Evolutionary conservation across 176 grass and related monocot species (phyloP), one percentile per base, ranked within the genome.

Genomic region (Urochloa ruziziensis): DNA sequence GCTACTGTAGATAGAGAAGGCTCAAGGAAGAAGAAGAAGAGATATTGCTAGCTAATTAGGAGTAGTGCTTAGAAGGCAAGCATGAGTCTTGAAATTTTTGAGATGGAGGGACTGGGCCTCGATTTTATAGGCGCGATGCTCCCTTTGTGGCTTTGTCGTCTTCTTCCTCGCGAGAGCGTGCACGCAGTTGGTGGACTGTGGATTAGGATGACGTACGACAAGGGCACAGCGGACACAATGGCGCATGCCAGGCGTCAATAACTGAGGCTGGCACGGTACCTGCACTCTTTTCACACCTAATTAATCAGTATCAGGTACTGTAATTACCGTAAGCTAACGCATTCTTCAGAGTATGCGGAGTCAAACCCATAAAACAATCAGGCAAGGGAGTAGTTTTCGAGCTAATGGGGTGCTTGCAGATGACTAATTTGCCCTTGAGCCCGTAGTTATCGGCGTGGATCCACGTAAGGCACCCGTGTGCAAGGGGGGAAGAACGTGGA

Each of bases 61-160:
- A 67, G 19, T 21, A 53, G 54, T 58, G 54, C 7, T 24, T 33
- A 23, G 69, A 30, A 46, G 28, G 35, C 35, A 66, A 17, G 6
- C 14, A 49, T 24, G 80, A 79, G 69, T 61, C 11, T 90, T 90
- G 89, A 87, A 87, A 86, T 87, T 90, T 83, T 90, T 79, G 67
- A 83, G 89, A 79, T 54, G 84, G 32, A 80, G 79, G 84, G 67
- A 4, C 6, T 6, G 80, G 74, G 40, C 24, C 14, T 24, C 21
- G 1, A 6, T 62, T 87, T 83, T 90, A 83, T 87, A 90, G 79
- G 16, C 1, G 84, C 48, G 8, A 40, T 40, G 37, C 2, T 7
- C 6, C 3, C 37, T n/a, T n/a, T 29, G 47, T 4, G 60, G 0
- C 21, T 2, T 35, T 44, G 48, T 75, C 70, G 32, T 34, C 1